Evolutionary conservation across 441 rosid genomes (phyloP), one percentile per base, ranked within the genome.

Genomic region (Corymbia citriodora): DNA sequence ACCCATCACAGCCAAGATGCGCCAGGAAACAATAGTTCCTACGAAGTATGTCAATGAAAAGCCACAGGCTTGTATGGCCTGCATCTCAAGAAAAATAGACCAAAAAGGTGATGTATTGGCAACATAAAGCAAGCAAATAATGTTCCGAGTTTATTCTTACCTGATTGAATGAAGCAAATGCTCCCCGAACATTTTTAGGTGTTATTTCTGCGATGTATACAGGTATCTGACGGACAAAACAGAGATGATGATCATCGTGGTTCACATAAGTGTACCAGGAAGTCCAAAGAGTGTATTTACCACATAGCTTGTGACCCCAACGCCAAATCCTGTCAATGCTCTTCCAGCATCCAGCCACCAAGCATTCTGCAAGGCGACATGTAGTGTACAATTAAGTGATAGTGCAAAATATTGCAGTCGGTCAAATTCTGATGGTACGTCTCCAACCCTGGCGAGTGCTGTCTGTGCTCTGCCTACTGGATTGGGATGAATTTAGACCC

Each of bases 141-240:
- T 19, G 61, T 17, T 87, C 2, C 40, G 57, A 50, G 45, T 40
- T 55, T 25, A 33, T 36, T 86, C 17, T 90, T 81, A 95, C 98
- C 95, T 94, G 95, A 91, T 93, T 95, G 83, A 92, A 82, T n/a
- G 96, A 91, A 48, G 94, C 91, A 57, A 96, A 87, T 36, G 95
- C 94, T 90, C 97, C 99, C 90, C 96, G 93, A 53, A 96, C 92
- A 65, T 93, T 88, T 90, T 90, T 96, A 1, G 98, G 97, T 88
- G 97, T 91, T 59, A 95, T 96, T 91, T 95, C 99, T 55, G 96
- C 95, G 9, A 96, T 95, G 90, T 92, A 96, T 17, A 95, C 94
- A 17, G 97, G 98, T 54, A 95, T 53, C 85, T 90, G 72, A 70
- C 55, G 87, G 31, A 81, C 70, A 87, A 68, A 25, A 61, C 53